These are phyloP conservation scores for Penicillium sp. DNA, from an alignment of 2,329 filamentous ascomycete genomes.

Conservation along the genomic window DNA sequence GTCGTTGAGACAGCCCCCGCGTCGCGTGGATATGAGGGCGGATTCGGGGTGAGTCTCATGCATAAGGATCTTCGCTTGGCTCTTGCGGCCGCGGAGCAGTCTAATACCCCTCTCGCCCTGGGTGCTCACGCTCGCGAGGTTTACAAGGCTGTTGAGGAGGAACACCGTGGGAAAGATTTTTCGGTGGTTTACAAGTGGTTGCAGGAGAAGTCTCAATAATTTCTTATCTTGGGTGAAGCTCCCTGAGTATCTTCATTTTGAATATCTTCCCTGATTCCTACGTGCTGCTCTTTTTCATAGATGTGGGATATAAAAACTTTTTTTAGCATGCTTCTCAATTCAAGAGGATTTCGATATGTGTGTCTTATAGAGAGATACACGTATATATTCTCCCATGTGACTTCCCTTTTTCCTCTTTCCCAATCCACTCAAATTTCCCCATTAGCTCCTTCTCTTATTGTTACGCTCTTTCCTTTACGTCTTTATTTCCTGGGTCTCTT, in stretches of 20 bases:
- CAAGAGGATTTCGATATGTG: neutral
- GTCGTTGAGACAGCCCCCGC: conserved; percentile 76
- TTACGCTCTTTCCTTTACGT: neutral
- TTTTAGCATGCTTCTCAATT: neutral
- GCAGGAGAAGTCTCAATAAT: conserved; percentile 32
- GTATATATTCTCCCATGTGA: neutral
- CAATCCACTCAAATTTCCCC: neutral
- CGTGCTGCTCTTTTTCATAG: conserved; percentile 1
- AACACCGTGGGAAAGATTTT: conserved; percentile 71
- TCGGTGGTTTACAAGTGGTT: conserved; percentile 77
- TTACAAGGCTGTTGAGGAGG: conserved; percentile 64
- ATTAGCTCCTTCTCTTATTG: conserved; percentile 2
- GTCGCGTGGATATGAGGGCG: conserved; percentile 70
- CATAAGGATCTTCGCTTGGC: conserved; percentile 74
- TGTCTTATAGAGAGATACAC: neutral
- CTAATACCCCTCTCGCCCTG: conserved; percentile 63
- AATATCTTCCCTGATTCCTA: neutral
- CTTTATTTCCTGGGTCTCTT: conserved; percentile 5
- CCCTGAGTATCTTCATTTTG: neutral
- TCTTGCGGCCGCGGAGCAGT: conserved; percentile 67
- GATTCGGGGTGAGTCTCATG: conserved; percentile 76
- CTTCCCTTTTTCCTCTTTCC: conserved; percentile 2
- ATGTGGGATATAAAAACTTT: neutral
- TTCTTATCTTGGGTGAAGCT: neutral
- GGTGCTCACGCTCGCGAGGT: conserved; percentile 62